Evolutionary conservation across 2,329 filamentous ascomycete genomes (phyloP).

Genomic region (Talaromyces albobiverticillius): DNA sequence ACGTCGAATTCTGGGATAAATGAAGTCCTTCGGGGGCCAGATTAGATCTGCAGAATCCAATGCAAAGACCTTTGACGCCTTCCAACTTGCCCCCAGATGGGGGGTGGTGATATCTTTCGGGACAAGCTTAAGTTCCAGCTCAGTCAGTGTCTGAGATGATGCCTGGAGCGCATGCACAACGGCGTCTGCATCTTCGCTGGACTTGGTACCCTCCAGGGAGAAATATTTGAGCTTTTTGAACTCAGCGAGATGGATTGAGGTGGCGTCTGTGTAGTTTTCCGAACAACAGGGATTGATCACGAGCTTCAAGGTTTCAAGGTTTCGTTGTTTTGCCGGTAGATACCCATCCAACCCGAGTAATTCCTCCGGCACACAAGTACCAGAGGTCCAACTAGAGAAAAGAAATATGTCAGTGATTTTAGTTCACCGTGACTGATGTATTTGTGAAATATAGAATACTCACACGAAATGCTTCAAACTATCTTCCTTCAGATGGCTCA

Average conservation of each 20-base stretch:
- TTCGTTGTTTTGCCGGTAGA: background rate
- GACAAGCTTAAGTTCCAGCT: background rate
- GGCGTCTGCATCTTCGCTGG: background rate
- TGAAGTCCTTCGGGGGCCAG: background rate
- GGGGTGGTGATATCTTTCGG: background rate
- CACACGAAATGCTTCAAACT: constrained; percentile 5
- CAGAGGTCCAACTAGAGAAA: constrained; percentile 2
- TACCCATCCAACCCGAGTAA: background rate
- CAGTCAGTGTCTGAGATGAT: background rate
- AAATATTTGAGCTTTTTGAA: constrained; percentile 10
- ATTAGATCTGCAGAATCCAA: background rate
- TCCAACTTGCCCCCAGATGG: background rate
- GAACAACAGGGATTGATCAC: background rate
- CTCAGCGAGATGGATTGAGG: background rate
- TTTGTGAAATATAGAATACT: background rate
- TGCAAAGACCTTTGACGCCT: background rate
- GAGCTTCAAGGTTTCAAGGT: constrained; percentile 5
- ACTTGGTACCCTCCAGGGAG: background rate
- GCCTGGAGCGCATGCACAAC: background rate
- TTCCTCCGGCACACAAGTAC: constrained; percentile 1
- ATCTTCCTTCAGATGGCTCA: background rate
- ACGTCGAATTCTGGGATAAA: background rate
- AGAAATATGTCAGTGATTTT: background rate
- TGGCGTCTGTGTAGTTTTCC: background rate
- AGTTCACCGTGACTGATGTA: background rate